Base-by-base conservation (phyloP, 2,329 filamentous ascomycete genomes). In the Macrophomina phaseolina region DNA sequence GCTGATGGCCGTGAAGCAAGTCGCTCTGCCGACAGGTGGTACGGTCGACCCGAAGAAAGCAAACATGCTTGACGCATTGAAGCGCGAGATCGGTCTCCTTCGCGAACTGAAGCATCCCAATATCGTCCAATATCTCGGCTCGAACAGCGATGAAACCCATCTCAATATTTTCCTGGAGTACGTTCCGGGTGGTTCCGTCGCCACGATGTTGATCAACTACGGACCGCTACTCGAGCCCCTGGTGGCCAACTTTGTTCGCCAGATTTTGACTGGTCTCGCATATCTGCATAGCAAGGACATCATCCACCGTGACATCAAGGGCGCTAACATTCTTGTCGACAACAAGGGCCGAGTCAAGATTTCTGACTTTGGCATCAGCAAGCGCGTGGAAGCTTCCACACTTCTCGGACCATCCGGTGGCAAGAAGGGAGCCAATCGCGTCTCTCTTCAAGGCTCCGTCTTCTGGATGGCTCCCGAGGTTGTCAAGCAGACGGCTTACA, bases 381-480 rank as follows among this genome's bases (percentile, higher is more conserved):
- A 99, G 85, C 96, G 97, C 78, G 91, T 98, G 48, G 94, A 98
- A 80, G 93, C 93, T 14, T 90, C 92, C 67, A 95, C 94, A 68
- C 87, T 97, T 52, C 87, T 97, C 55, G 75, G 79, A 34, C 75
- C 73, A 72, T 68, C 70, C 14, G 76, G 74, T 69, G 80, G 83
- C 69, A 78, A 84, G 52, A 83, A 87, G 70, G 83, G 84, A 6
- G 85, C 89, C 79, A 75, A 90, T 84, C 72, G 90, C 83, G 75
- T 89, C 11, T 98, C 94, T 1, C 87, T 99, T 3, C 95, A 99
- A 79, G 95, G 95, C 14, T 97, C 93, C 32, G 95, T 99, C 63
- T 99, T 97, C 82, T 99, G 95, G 95, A 99, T 99, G 95, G 95
- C 95, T 0, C 95, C 95, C 8, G 95, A 99, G 82, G 95, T 99